These are phyloP conservation scores for Penicillium italicum DNA, from an alignment of 2,329 filamentous ascomycete genomes.

Conservation along the genomic window DNA sequence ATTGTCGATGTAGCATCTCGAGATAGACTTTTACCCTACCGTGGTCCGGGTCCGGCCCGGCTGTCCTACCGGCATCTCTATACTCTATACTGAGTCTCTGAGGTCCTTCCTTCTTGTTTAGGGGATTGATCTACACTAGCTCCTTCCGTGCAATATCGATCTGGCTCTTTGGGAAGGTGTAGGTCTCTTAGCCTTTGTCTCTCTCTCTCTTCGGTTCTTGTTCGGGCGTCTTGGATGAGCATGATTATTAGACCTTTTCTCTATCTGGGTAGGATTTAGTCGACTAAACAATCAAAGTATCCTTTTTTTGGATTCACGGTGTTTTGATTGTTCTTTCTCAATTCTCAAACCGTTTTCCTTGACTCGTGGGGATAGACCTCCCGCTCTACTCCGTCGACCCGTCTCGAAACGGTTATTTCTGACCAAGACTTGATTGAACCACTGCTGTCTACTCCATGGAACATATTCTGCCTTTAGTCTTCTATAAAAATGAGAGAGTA, in stretches of 20 bases:
- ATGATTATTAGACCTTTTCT: background rate
- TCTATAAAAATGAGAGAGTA: too few species aligned
- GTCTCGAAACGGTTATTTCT: background rate
- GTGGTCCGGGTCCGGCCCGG: slow-evolving; percentile 4
- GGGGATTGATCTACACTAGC: too few species aligned
- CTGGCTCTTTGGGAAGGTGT: background rate
- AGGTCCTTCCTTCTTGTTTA: background rate
- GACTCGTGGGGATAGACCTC: background rate
- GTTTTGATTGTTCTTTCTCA: background rate
- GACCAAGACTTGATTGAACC: background rate
- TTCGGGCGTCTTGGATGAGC: background rate
- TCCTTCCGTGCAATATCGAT: too few species aligned
- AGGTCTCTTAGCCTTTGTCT: background rate
- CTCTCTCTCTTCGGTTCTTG: background rate
- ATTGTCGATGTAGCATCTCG: slow-evolving; percentile 1
- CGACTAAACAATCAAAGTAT: background rate
- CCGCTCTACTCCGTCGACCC: background rate
- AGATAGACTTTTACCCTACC: background rate
- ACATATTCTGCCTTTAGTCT: background rate
- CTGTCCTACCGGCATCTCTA: background rate
- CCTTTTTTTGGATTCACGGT: background rate
- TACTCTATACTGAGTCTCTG: background rate
- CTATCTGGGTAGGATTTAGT: too few species aligned
- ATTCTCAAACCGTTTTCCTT: background rate
- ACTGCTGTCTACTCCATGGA: background rate